Base-by-base conservation (phyloP, 1,139 yeast genomes). In the Scheffersomyces quercinus region DNA sequence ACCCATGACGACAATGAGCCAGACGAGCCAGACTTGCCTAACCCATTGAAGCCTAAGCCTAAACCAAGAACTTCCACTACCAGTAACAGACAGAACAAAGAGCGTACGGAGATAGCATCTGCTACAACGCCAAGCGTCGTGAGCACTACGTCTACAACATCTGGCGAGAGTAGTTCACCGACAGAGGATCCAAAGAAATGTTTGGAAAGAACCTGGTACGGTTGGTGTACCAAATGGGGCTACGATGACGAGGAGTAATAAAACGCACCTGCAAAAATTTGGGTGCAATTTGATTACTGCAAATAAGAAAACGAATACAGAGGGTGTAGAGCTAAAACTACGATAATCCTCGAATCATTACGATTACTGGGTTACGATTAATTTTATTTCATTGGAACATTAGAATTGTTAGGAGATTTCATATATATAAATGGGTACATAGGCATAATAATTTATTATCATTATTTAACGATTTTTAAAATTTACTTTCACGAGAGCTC, bases 161-260 rank as follows among this genome's bases (percentile, higher is more conserved):
- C 38, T 15, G 11, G 15, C 9, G 24, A 12, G n/a, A 11, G 7
- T 30, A 20, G 33, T 15, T 9, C 28, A 7, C 16, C 32, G 5
- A 46, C 53, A 16, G 55, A 48, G 5, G 46, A 46, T 4, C 71
- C 73, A 3, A 53, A 63, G 47, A 72, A 71, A 51, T 73, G 79
- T 50, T 52, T 72, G 36, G 58, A 68, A 50, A 53, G 78, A 44
- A 70, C 76, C 1, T 73, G 79, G 79, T 73, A 72, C 48, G 79
- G 79, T 3, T 71, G 77, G 75, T 73, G 79, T 47, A 45, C 54
- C 13, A 53, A 67, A 54, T 73, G 77, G 76, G 74, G 69, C 8
- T 48, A 60, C 39, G 66, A 55, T 34, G 60, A 31, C 24, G 35
- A 31, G n/a, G 24, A 31, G 13, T 20, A 6, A 13, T 14, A 10